Base-by-base conservation (phyloP, 768 basidiomycete species). In the Xerocomellus intermedius region DNA sequence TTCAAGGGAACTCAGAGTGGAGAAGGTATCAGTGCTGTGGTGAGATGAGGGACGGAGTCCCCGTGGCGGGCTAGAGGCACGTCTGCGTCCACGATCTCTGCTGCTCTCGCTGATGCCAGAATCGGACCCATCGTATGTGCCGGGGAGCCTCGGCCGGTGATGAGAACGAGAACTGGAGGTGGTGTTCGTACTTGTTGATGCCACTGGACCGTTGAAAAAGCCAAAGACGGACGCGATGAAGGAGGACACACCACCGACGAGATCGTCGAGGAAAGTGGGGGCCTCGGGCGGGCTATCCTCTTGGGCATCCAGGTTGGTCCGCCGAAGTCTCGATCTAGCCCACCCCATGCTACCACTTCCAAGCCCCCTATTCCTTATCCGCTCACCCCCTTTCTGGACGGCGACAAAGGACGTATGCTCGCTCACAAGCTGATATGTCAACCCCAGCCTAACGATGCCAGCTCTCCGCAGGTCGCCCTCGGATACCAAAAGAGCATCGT, bases 381-480 rank as follows among this genome's bases (percentile, higher is more conserved):
- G 54, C 44, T 62, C 71, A 3, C 50, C 61, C n/a, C 69, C 73
- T 36, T 55, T 62, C 51, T 82, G 79, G 2, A 82, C 70, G 1
- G 81, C 84, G 42, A 86, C 70, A 59, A 85, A 86, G 2, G 82
- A 82, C 0, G 84, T 86, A 54, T 78, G 66, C 38, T 63, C 61
- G 64, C 79, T 85, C 1, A 74, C 77, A 41, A 86, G 73, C 52
- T 79, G 77, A 56, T 85, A 85, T 30, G 66, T 67, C 54, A 75
- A 67, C 7, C 82, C 84, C 2, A 85, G 73, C 36, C 75, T 73
- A 12, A 83, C 64, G 30, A 84, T 80, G 2, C 74, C 72, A 4
- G 77, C 77, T 63, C 73, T 77, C 24, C 71, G 71, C 28, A 75
- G 62, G 22, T 75, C 71, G 0, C 72, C 74, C 2, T 68, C 64